These are phyloP conservation scores for Parsonsia alboflavescens DNA, from an alignment of 257 asterid species.

Conservation along the genomic window DNA sequence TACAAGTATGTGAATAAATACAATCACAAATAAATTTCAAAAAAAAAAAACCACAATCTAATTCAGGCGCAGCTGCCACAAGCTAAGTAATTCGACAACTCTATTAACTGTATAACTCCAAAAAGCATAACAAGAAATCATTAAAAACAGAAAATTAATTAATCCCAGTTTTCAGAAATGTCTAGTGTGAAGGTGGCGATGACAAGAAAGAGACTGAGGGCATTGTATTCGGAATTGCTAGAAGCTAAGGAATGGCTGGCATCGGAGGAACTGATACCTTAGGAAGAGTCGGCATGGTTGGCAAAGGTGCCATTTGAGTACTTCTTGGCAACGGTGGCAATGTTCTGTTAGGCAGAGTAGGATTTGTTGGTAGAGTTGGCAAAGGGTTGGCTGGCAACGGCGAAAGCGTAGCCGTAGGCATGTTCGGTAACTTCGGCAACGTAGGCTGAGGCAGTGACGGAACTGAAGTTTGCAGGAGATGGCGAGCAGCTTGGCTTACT, in stretches of 20 bases:
- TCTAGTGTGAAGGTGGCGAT: slow-evolving; percentile 29
- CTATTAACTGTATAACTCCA: not conserved
- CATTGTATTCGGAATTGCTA: slow-evolving; percentile 18
- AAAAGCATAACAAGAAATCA: not conserved
- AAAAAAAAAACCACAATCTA: no score
- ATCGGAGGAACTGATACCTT: slow-evolving; percentile 25
- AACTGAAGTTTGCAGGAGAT: slow-evolving; percentile 7
- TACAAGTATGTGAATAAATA: no score
- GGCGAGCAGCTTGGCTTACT: slow-evolving; percentile 10
- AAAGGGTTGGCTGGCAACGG: slow-evolving; percentile 6
- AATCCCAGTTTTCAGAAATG: not conserved
- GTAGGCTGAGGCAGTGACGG: slow-evolving; percentile 11
- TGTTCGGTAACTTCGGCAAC: slow-evolving; percentile 13
- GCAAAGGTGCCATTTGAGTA: not conserved
- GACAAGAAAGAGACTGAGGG: slow-evolving; percentile 33
- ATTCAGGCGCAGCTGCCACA: no score
- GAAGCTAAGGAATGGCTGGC: slow-evolving; percentile 11
- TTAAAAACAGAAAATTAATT: not conserved
- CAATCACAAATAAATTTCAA: no score
- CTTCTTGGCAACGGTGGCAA: slow-evolving; percentile 14
- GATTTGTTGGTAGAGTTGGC: no score
- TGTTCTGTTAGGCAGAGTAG: no score
- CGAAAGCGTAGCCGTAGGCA: slow-evolving; percentile 13
- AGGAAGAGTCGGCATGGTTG: slow-evolving; percentile 25
- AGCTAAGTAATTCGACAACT: not conserved